Evolutionary conservation across 2,329 filamentous ascomycete genomes (phyloP).

Genomic region (Dactylonectria estremocensis): DNA sequence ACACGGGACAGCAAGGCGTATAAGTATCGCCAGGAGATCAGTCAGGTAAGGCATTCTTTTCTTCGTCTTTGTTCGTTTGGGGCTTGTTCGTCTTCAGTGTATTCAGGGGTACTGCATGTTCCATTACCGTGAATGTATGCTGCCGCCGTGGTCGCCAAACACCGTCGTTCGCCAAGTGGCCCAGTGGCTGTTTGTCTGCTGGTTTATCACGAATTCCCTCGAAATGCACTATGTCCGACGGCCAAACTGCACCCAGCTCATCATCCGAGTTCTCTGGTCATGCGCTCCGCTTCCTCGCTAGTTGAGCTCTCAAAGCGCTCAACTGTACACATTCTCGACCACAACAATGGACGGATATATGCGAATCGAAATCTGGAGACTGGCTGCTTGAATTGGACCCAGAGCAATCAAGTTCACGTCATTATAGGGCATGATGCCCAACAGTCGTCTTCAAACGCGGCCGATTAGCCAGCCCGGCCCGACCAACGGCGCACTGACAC

Average conservation of each 20-base stretch:
- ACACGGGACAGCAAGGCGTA: slow-evolving; percentile 67
- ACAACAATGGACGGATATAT: not conserved
- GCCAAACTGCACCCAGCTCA: not conserved
- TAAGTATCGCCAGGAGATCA: slow-evolving; percentile 98
- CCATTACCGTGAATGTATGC: slow-evolving; percentile 7
- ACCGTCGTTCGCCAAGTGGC: not conserved
- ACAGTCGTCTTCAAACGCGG: too few species aligned
- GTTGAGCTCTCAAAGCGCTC: too few species aligned
- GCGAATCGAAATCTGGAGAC: not conserved
- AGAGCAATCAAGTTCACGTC: not conserved
- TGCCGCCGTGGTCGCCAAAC: not conserved
- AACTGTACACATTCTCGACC: not conserved
- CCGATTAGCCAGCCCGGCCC: not conserved
- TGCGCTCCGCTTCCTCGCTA: too few species aligned
- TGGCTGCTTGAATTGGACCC: not conserved
- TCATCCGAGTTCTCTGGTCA: not conserved
- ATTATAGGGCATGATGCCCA: too few species aligned
- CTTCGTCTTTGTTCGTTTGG: not conserved
- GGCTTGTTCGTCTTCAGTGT: not conserved
- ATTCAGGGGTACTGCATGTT: not conserved
- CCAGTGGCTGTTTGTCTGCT: not conserved
- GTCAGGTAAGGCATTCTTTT: slow-evolving; percentile 77
- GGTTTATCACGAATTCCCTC: not conserved
- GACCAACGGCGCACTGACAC: not conserved
- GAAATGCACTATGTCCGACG: not conserved